These are phyloP conservation scores for Aspergillus intermedius DNA, from an alignment of 2,329 filamentous ascomycete genomes.

Conservation along the genomic window DNA sequence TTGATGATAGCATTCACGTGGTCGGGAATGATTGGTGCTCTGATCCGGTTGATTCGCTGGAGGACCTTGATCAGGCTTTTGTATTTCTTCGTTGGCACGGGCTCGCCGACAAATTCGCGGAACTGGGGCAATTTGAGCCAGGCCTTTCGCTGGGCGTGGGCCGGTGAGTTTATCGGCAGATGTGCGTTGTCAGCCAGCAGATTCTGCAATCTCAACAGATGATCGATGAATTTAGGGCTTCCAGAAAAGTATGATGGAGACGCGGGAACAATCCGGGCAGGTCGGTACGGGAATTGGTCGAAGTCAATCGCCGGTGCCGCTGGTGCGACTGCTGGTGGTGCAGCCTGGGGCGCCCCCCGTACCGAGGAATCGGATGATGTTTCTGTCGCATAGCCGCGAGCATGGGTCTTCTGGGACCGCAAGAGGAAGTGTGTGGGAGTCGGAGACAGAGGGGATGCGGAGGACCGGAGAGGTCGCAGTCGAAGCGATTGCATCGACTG, in stretches of 20 bases:
- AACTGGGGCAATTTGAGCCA: constrained; percentile 79
- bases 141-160: constrained; percentile 63
- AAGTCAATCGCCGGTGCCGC: constrained; percentile 32
- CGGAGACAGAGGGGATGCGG: constrained; percentile 10
- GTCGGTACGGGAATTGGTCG: constrained; percentile 24
- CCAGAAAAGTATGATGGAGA: constrained; percentile 95
- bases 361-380: background rate
- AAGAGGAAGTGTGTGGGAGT: constrained; percentile 7
- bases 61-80: constrained; percentile 68
- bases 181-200: constrained; percentile 65
- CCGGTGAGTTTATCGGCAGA: constrained; percentile 61
- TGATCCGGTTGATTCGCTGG: constrained; percentile 76
- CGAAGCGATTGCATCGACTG: constrained; percentile 30
- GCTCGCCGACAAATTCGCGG: constrained; percentile 63
- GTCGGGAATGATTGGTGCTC: constrained; percentile 65
- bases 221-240: constrained; percentile 78
- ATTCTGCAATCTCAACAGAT: constrained; percentile 65
- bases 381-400: constrained; percentile 26
- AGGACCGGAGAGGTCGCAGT: constrained; percentile 40
- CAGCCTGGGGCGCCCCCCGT: background rate
- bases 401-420: constrained; percentile 11
- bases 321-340: background rate
- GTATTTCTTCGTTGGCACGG: constrained; percentile 70
- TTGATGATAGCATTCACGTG: constrained; percentile 61
- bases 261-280: constrained; percentile 69